Conservation (phyloP, 2,329 filamentous ascomycete species). For the Aspergillus novoparasiticus region DNA sequence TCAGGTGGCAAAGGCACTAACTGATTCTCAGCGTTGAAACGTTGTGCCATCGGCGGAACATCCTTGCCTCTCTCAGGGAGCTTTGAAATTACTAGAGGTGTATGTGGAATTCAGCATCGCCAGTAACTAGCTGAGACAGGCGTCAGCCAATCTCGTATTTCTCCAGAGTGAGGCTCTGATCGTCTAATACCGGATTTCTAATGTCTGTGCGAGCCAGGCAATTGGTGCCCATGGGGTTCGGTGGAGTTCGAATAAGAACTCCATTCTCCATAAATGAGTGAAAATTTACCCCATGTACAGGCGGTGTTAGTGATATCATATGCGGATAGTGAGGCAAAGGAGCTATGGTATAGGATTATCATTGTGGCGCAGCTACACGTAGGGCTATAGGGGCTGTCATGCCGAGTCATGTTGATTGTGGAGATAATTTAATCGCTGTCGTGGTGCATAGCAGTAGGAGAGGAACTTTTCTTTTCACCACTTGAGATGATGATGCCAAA, state of each 20-base stretch:
- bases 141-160: slow-evolving; percentile 2
- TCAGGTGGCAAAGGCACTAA: neutral
- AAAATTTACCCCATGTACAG: neutral
- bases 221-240: neutral
- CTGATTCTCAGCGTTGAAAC: neutral
- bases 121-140: neutral
- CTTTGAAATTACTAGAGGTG: neutral
- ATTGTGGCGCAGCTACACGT: neutral
- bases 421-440: neutral
- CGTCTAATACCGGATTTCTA: neutral
- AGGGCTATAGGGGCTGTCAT: neutral
- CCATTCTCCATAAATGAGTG: neutral
- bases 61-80: neutral
- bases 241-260: slow-evolving; percentile 2
- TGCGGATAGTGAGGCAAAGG: neutral
- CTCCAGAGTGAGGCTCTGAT: slow-evolving; percentile 11
- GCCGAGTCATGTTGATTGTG: neutral
- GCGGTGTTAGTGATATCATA: neutral
- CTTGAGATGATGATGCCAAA: neutral
- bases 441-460: neutral
- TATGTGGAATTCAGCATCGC: neutral
- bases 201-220: neutral
- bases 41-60: neutral
- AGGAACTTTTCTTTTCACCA: neutral
- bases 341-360: neutral